Evolutionary conservation across 345 rosid species (phyloP), one percentile per base, ranked within the genome.

Genomic region (Bretschneidera sinensis): DNA sequence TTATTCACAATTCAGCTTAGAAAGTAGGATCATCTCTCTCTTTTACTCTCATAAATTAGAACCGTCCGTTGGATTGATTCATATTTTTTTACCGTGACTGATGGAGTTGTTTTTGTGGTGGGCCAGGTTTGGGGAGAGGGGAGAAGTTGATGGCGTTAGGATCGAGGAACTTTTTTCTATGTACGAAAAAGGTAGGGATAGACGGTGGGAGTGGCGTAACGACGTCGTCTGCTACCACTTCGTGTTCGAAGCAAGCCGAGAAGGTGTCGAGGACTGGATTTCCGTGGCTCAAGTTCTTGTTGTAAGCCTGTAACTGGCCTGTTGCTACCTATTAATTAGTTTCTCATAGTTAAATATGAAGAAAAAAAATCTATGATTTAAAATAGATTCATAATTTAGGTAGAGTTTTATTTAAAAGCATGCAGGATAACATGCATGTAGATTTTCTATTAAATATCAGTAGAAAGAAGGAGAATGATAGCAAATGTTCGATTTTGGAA

Each of bases 1-100:
- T 63, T 94, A 90, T 64, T 94, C 99, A 20, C 99, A 94, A 59
- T 94, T 94, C 64, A 84, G 96, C 76, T 74, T 94, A 67, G 89
- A 94, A 65, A 86, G 97, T 91, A 82, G 76, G 79, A 23, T n/a
- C n/a, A n/a, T n/a, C n/a, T 19, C 20, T n/a, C 7, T 20, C 11
- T 5, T 3, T 4, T 0, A 19, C 21, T 24, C 59, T n/a, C n/a
- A n/a, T n/a, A n/a, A n/a, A 20, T 52, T 6, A 49, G 60, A n/a
- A n/a, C n/a, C n/a, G n/a, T 54, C 11, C 19, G n/a, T 14, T 21
- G 7, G 17, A n/a, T 17, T 49, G 6, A 31, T n/a, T n/a, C n/a
- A 28, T 24, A 0, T 22, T 11, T 54, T 5, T 5, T n/a, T n/a
- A n/a, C 35, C 1, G n/a, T 51, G 24, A 60, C n/a, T 60, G 66